Conservation (phyloP, 2,329 filamentous ascomycete species). For the Curvularia sp. region DNA sequence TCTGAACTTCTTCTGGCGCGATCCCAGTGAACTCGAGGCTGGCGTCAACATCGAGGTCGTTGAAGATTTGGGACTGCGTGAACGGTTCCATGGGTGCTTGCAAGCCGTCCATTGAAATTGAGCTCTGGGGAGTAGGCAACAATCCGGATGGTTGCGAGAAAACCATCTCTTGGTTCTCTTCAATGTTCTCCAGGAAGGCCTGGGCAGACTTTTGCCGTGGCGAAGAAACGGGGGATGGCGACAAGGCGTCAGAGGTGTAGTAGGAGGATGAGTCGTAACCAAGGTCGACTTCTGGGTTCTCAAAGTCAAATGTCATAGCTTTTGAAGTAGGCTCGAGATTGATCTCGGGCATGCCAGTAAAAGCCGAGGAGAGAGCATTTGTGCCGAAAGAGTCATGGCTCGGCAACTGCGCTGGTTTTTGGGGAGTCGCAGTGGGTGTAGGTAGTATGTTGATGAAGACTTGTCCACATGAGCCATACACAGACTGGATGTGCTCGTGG, state of each 20-base stretch:
- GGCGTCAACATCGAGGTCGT: slow-evolving; percentile 64
- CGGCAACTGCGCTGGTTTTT: slow-evolving; percentile 50
- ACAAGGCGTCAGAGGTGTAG: slow-evolving; percentile 60
- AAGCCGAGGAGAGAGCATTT: slow-evolving; percentile 65
- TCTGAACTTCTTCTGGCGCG: slow-evolving; percentile 74
- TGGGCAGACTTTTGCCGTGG: slow-evolving; percentile 46
- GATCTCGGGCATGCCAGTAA: slow-evolving; percentile 61
- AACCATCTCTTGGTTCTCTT: slow-evolving; percentile 43
- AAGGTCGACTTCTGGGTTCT: slow-evolving; percentile 53
- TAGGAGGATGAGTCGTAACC: slow-evolving; percentile 60
- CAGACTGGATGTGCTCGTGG: slow-evolving; percentile 54
- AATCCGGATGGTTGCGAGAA: slow-evolving; percentile 44
- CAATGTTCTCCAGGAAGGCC: slow-evolving; percentile 46
- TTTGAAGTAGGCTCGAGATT: slow-evolving; percentile 53
- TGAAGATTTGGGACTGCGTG: slow-evolving; percentile 32
- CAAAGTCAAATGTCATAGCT: slow-evolving; percentile 51
- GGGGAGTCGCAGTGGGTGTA: slow-evolving; percentile 58
- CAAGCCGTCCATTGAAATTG: slow-evolving; percentile 33
- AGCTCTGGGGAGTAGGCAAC: slow-evolving; percentile 34
- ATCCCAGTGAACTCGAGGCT: slow-evolving; percentile 80
- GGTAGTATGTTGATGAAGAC: slow-evolving; percentile 60
- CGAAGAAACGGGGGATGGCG: slow-evolving; percentile 52
- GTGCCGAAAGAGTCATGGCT: slow-evolving; percentile 59
- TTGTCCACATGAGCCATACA: slow-evolving; percentile 53
- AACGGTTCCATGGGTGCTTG: slow-evolving; percentile 28